Percentiles rank a stretch among this genome's conserved stretches.
phyloP scores from a whole-genome alignment of 352 stramenopile genomes.

The Globisporangium uncinulatum region DNA sequence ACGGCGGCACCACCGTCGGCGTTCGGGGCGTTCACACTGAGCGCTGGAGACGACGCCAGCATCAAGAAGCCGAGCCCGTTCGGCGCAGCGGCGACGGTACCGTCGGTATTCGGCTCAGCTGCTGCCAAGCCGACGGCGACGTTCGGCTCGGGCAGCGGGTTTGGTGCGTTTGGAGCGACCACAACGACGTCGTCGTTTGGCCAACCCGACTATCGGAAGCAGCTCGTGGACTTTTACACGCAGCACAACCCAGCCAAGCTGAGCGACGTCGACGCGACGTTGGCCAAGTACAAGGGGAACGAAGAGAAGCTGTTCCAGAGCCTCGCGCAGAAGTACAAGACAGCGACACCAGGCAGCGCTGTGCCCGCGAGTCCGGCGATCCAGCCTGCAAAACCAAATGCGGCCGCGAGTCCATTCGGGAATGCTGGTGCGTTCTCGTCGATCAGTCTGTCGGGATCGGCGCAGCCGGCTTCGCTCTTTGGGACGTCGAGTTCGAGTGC shows the following conservation, averaged over 20 bases:
- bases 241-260: slow-evolving; percentile 90
- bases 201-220: slow-evolving; percentile 45
- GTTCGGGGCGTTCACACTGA: slow-evolving; percentile 13
- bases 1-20: slow-evolving; percentile 7
- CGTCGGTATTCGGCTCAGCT: slow-evolving; percentile 6
- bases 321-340: slow-evolving; percentile 68
- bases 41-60: not conserved
- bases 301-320: slow-evolving; percentile 77
- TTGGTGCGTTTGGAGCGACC: slow-evolving; percentile 11
- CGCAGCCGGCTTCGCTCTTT: slow-evolving; percentile 22
- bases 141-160: slow-evolving; percentile 4
- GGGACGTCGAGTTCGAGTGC: slow-evolving; percentile 28
- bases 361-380: slow-evolving; percentile 32
- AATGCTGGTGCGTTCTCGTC: slow-evolving; percentile 42
- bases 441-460: slow-evolving; percentile 18
- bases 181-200: slow-evolving; percentile 30
- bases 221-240: slow-evolving; percentile 88
- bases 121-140: slow-evolving; percentile 8
- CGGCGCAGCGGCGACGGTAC: slow-evolving; percentile 10
- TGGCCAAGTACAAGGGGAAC: slow-evolving; percentile 87
- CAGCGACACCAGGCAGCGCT: slow-evolving; percentile 4
- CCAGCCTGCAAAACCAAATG: slow-evolving; percentile 28
- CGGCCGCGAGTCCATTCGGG: slow-evolving; percentile 56
- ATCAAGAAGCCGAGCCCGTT: slow-evolving; percentile 23
- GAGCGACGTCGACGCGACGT: slow-evolving; percentile 76